Conservation (phyloP, 768 basidiomycete genomes). For the Glaciozyma antarctica region DNA sequence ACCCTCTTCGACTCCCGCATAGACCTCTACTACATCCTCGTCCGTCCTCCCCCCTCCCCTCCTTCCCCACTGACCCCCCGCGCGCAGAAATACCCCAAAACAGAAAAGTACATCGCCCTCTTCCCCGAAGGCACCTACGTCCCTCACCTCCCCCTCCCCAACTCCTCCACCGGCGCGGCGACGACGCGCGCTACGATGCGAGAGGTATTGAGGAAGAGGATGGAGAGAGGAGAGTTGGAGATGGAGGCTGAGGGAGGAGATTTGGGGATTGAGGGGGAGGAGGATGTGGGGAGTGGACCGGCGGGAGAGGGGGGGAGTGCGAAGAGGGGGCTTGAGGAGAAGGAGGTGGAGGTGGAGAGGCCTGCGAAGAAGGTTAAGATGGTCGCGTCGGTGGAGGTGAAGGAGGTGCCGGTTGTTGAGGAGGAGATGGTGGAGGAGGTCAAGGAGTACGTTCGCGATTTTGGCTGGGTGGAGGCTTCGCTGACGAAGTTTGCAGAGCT, state of each 20-base stretch:
- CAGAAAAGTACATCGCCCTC: constrained; percentile 78
- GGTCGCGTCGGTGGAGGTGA: not conserved
- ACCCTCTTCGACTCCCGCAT: constrained; percentile 59
- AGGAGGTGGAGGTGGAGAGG: constrained; percentile 6
- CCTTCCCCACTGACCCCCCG: not conserved
- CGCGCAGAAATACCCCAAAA: constrained; percentile 67
- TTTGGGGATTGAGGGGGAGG: constrained; percentile 37
- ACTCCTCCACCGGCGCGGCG: constrained; percentile 48
- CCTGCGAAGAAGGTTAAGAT: constrained; percentile 8
- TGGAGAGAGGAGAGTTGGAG: constrained; percentile 54
- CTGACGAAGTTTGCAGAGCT: not conserved
- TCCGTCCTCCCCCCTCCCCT: constrained; percentile 36
- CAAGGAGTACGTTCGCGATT: not conserved
- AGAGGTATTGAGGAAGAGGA: constrained; percentile 52
- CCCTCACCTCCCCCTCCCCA: not conserved
- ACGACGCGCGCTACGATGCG: constrained; percentile 42
- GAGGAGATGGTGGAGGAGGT: not conserved
- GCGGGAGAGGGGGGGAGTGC: constrained; percentile 39
- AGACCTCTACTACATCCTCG: constrained; percentile 83
- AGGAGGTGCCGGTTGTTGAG: not conserved
- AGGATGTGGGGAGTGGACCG: constrained; percentile 37
- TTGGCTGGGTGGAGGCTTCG: too few relatives aligned
- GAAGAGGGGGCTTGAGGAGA: constrained; percentile 15
- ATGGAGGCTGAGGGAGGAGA: constrained; percentile 52
- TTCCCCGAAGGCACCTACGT: constrained; percentile 49